Base-by-base conservation (phyloP, 2,329 filamentous ascomycete species). In the Furcasterigmium furcatum region DNA sequence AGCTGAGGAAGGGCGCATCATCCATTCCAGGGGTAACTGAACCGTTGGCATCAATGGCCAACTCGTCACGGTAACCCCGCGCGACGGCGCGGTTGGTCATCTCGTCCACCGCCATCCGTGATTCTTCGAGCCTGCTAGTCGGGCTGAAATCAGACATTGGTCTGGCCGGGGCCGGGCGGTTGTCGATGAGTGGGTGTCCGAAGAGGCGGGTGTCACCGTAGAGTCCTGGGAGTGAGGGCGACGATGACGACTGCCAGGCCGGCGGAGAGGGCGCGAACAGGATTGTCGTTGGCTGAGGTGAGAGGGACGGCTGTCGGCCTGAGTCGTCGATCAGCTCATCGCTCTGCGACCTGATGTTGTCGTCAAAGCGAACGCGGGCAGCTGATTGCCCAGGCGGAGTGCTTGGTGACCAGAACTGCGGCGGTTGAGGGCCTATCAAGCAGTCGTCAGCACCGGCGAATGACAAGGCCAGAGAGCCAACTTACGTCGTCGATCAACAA, bases 1-100 rank as follows among this genome's bases (percentile, higher is more conserved):
- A 95, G 52, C 87, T 87, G 52, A 96, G 88, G 64, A 91, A 95
- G 1, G 90, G 91, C 9, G 84, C 87, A 58, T 95, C 87, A 58
- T 96, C 91, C 32, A 90, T 73, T 9, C 85, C 88, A 0, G 91
- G 91, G 0, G 88, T 92, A 45, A 82, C 73, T 34, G 72, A 72
- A 47, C 73, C 69, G 38, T 62, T 49, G 27, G 61, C 76, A 16
- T 73, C 70, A 44, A 75, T 65, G 41, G 73, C 67, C 29, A 80
- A 59, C 36, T 77, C 72, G 44, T 81, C 76, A 44, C 77, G 77
- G 58, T 79, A 74, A 43, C 66, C 58, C 39, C 44, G 48, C 19
- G 45, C 45, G 20, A 48, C 49, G 38, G 44, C 50, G 16, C 48
- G 44, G 50, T 53, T 46, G 20, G 52, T 39, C 41, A 54, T 36